These are phyloP conservation scores for Diaporthe sp. DNA, from an alignment of 2,329 filamentous ascomycete species.

Conservation along the genomic window DNA sequence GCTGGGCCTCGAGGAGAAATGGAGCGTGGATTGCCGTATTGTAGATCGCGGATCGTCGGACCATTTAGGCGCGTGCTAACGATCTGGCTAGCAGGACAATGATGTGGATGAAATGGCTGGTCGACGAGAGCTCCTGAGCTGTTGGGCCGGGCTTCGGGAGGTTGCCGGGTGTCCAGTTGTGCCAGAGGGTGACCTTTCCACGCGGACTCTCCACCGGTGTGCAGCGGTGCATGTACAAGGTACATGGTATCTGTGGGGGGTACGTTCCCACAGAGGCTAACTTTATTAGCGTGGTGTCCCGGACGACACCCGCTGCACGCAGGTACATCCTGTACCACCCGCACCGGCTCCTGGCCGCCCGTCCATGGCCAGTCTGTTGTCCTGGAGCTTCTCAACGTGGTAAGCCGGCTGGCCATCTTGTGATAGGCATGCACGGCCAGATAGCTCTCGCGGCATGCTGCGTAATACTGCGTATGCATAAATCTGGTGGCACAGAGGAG, in stretches of 20 bases:
- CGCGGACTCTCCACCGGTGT: slow-evolving; percentile 26
- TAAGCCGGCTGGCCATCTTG: slow-evolving; percentile 15
- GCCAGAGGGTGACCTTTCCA: background rate
- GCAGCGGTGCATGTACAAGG: background rate
- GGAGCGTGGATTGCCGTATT: slow-evolving; percentile 9
- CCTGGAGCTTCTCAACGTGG: background rate
- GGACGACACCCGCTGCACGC: slow-evolving; percentile 22
- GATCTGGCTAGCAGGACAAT: slow-evolving; percentile 13
- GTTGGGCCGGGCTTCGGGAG: slow-evolving; percentile 6
- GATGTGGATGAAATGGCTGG: background rate
- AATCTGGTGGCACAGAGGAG: slow-evolving; percentile 2
- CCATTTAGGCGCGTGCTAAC: slow-evolving; percentile 22
- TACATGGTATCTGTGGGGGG: slow-evolving; percentile 9
- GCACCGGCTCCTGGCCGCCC: background rate
- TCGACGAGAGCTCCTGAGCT: background rate
- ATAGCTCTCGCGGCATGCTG: background rate
- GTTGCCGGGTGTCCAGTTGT: slow-evolving; percentile 11
- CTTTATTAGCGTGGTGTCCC: slow-evolving; percentile 31
- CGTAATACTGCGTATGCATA: slow-evolving; percentile 20
- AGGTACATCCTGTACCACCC: background rate
- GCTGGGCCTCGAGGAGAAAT: slow-evolving; percentile 7
- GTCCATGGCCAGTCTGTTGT: background rate
- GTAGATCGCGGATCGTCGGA: slow-evolving; percentile 31
- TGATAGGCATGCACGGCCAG: background rate
- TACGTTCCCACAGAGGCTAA: slow-evolving; percentile 22